Evolutionary conservation across 306 rosid genomes (phyloP).

Genomic region (Cucumis hystrix): DNA sequence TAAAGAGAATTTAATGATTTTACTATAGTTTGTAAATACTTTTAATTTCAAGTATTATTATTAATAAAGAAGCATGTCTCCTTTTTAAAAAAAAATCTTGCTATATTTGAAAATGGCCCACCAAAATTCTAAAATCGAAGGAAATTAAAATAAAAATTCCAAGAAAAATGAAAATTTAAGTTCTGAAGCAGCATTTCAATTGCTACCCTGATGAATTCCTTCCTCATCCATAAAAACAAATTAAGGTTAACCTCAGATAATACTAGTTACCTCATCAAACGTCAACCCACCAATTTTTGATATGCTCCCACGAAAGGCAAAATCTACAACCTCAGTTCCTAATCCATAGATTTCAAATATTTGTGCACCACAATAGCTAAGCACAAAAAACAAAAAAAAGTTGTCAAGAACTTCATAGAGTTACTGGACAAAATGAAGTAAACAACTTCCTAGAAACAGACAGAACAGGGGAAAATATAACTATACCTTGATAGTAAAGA

Average conservation of each 20-base stretch:
- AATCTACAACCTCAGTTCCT: slow-evolving; percentile 81
- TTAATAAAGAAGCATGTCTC: no score
- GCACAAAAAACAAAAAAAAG: slow-evolving; percentile 20
- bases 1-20: no score
- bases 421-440: neutral
- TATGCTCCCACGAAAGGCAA: slow-evolving; percentile 81
- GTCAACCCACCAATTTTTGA: slow-evolving; percentile 90
- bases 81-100: no score
- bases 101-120: no score
- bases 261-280: slow-evolving; percentile 78
- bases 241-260: neutral
- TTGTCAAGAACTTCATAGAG: slow-evolving; percentile 10
- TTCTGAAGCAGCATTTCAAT: neutral
- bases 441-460: neutral
- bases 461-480: neutral
- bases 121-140: neutral
- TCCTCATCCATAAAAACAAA: neutral
- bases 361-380: slow-evolving; percentile 96
- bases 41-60: no score
- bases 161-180: neutral
- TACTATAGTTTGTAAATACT: no score
- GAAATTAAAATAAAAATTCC: neutral
- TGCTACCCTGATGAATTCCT: neutral
- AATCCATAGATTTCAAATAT: slow-evolving; percentile 93
- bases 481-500: slow-evolving; percentile 86